Percentiles rank a stretch among this genome's conserved stretches.
Evolutionary conservation across 768 basidiomycete genomes (phyloP).

Genomic region (Phaeotremella fagi): DNA sequence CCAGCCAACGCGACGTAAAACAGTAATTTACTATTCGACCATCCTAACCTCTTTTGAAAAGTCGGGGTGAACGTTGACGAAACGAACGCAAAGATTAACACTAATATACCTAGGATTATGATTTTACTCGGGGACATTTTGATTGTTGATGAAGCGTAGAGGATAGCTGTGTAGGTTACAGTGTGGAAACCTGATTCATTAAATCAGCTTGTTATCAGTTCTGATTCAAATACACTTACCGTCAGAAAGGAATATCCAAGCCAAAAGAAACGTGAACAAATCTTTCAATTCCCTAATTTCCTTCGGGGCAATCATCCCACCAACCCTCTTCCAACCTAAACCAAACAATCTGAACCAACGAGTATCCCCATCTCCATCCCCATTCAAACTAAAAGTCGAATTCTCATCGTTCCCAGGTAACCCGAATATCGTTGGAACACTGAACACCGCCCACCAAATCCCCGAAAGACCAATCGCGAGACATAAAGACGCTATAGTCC

Average conservation of each 20-base stretch:
- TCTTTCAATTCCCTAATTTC: conserved; percentile 71
- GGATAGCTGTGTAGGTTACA: conserved; percentile 81
- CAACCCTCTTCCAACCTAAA: conserved; percentile 74
- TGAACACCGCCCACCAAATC: conserved; percentile 80
- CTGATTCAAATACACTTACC: conserved; percentile 52
- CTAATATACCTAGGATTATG: conserved; percentile 72
- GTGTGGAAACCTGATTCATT: conserved; percentile 72
- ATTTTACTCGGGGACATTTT: conserved; percentile 73
- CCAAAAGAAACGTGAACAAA: conserved; percentile 82
- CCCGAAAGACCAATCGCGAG: conserved; percentile 81
- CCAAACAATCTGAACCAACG: conserved; percentile 14
- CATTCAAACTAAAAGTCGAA: conserved; percentile 1
- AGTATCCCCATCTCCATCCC: conserved; percentile 1
- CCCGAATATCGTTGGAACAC: conserved; percentile 71
- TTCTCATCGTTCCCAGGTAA: conserved; percentile 53
- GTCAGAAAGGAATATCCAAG: conserved; percentile 93
- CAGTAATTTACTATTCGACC: conserved; percentile 67
- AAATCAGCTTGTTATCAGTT: neutral
- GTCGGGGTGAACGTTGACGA: conserved; percentile 78
- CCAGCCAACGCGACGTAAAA: conserved; percentile 64
- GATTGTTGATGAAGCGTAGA: conserved; percentile 85
- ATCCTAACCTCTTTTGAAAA: conserved; percentile 61
- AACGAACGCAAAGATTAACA: conserved; percentile 66
- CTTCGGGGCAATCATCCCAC: conserved; percentile 64
- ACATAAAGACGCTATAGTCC: conserved; percentile 71